These are phyloP conservation scores for Aspergillus sclerotioniger DNA, from an alignment of 495 filamentous ascomycete species.

Conservation along the genomic window DNA sequence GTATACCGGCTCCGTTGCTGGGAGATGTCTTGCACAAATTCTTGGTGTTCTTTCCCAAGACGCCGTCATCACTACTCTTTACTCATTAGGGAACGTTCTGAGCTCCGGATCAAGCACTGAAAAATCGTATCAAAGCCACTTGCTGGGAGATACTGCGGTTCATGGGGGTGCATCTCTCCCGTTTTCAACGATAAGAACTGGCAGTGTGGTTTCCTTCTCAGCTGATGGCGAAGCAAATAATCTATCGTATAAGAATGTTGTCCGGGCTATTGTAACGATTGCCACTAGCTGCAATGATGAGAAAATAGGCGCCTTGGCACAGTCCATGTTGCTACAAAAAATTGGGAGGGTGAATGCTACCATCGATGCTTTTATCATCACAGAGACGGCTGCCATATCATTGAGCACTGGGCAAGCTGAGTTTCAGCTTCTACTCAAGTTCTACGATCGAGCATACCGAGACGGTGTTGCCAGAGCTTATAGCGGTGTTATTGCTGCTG, in stretches of 20 bases:
- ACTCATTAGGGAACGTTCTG: slow-evolving; percentile 88
- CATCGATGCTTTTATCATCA: slow-evolving; percentile 80
- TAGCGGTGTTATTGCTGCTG: slow-evolving; percentile 33
- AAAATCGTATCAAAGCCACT: slow-evolving; percentile 29
- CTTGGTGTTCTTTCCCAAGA: slow-evolving; percentile 82
- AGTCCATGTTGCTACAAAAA: slow-evolving; percentile 93
- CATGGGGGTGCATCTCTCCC: slow-evolving; percentile 27
- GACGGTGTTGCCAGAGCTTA: slow-evolving; percentile 68
- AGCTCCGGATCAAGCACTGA: slow-evolving; percentile 59
- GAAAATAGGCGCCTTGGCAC: slow-evolving; percentile 90
- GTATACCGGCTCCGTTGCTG: slow-evolving; percentile 67
- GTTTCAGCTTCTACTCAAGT: slow-evolving; percentile 78
- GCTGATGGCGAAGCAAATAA: slow-evolving; percentile 72
- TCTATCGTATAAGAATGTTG: slow-evolving; percentile 70
- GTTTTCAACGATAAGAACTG: slow-evolving; percentile 60
- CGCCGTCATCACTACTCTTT: slow-evolving; percentile 89
- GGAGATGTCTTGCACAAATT: slow-evolving; percentile 75
- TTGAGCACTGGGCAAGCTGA: slow-evolving; percentile 70
- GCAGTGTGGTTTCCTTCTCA: slow-evolving; percentile 75
- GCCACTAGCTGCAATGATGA: slow-evolving; percentile 77
- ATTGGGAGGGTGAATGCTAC: slow-evolving; percentile 73
- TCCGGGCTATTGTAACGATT: slow-evolving; percentile 86
- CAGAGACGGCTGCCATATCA: slow-evolving; percentile 74
- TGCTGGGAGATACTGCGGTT: slow-evolving; percentile 23
- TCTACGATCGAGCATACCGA: slow-evolving; percentile 70